A percentile compares a stretch with the other conserved stretches of the same genome.
phyloP scores from a whole-genome alignment of 257 asterid species.

The Nicotiana benthamiana region DNA sequence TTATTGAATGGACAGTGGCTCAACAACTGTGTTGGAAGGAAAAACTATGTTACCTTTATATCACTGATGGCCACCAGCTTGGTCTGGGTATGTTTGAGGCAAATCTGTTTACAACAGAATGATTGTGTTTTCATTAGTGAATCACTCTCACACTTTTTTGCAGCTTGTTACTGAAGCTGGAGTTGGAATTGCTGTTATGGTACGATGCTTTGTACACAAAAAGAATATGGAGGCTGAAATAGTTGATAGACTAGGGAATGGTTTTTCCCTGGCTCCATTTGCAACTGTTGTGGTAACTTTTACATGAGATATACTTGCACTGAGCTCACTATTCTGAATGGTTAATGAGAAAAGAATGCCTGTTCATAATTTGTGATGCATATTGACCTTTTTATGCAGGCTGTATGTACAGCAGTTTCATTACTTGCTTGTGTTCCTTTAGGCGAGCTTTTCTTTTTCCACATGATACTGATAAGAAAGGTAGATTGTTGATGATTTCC shows the following conservation, averaged over 20 bases:
- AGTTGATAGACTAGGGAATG: constrained; percentile 88
- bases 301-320: constrained; percentile 5
- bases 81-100: constrained; percentile 67
- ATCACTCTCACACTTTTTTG: constrained; percentile 21
- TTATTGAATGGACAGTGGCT: constrained; percentile 67
- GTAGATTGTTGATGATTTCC: constrained; percentile 24
- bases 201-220: constrained; percentile 72
- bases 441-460: constrained; percentile 98
- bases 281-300: constrained; percentile 90
- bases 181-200: constrained; percentile 81
- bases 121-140: background rate
- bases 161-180: constrained; percentile 86
- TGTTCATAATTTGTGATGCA: constrained; percentile 7
- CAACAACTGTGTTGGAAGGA: constrained; percentile 93
- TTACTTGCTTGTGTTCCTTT: constrained; percentile 86
- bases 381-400: constrained; percentile 40
- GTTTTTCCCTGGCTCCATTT: constrained; percentile 94
- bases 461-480: constrained; percentile 87
- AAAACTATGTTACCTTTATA: constrained; percentile 76
- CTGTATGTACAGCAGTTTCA: constrained; percentile 83
- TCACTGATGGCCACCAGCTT: constrained; percentile 81
- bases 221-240: constrained; percentile 74
- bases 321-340: background rate
- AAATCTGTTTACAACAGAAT: background rate
- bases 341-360: background rate